These are phyloP conservation scores for Fusarium metavorans DNA, from an alignment of 2,329 filamentous ascomycete genomes.

Conservation along the genomic window DNA sequence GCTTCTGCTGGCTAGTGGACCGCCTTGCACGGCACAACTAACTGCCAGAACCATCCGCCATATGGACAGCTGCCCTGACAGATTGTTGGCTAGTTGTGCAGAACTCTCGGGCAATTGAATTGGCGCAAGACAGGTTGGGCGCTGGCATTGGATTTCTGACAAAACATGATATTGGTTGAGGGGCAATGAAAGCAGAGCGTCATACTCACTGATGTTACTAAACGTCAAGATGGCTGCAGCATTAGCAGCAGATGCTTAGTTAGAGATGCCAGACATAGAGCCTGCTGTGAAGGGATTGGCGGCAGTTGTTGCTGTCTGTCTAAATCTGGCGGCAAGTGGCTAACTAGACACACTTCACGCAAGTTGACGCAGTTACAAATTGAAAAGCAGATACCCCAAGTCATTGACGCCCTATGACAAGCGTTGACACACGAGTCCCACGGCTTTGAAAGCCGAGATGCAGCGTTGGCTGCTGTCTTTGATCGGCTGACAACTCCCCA, in stretches of 20 bases:
- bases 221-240: slow-evolving; percentile 9
- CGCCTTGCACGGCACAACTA: background rate
- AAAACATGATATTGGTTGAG: slow-evolving; percentile 1
- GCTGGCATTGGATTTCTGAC: slow-evolving; percentile 3
- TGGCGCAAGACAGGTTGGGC: background rate
- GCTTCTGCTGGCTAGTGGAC: slow-evolving; percentile 8
- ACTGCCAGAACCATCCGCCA: background rate
- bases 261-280: slow-evolving; percentile 14
- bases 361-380: slow-evolving; percentile 36
- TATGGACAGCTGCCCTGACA: background rate
- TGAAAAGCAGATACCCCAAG: slow-evolving; percentile 41
- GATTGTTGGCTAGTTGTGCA: slow-evolving; percentile 3
- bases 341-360: slow-evolving; percentile 39
- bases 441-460: slow-evolving; percentile 16
- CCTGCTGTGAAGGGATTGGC: slow-evolving; percentile 21
- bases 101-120: background rate
- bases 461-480: slow-evolving; percentile 9
- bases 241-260: slow-evolving; percentile 10
- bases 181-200: slow-evolving; percentile 1
- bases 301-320: slow-evolving; percentile 3
- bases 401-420: slow-evolving; percentile 22
- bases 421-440: slow-evolving; percentile 10
- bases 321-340: slow-evolving; percentile 23
- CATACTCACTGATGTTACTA: slow-evolving; percentile 3
- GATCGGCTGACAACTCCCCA: slow-evolving; percentile 26